Conservation (phyloP, 495 filamentous ascomycete genomes). For the Letharia columbiana region DNA sequence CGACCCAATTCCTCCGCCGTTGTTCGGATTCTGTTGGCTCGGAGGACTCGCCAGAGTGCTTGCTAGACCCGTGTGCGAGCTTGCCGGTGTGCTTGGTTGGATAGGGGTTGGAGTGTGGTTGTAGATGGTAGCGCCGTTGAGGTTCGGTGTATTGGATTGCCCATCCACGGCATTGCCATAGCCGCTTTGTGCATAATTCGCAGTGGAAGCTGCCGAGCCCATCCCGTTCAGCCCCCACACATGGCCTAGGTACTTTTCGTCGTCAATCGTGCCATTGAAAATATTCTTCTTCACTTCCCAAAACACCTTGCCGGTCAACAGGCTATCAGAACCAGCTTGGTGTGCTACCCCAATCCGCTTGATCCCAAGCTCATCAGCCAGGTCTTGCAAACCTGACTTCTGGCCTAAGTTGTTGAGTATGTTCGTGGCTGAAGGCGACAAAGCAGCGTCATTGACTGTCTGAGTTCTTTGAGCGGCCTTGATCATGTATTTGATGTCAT, state of each 20-base stretch:
- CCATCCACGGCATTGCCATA: conserved; percentile 27
- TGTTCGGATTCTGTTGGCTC: conserved; percentile 46
- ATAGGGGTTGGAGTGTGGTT: conserved; percentile 38
- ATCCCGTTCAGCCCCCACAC: conserved; percentile 77
- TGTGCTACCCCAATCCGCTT: conserved; percentile 79
- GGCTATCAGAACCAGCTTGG: conserved; percentile 82
- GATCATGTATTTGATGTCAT: conserved; percentile 96
- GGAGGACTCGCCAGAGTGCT: conserved; percentile 54
- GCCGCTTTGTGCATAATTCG: conserved; percentile 2
- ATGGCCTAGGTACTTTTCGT: conserved; percentile 67
- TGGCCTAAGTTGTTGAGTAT: conserved; percentile 71
- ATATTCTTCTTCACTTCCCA: conserved; percentile 79
- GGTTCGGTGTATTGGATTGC: conserved; percentile 38
- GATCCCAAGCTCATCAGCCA: conserved; percentile 85
- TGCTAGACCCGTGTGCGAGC: conserved; percentile 41
- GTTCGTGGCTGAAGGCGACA: conserved; percentile 52
- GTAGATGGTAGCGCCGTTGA: conserved; percentile 52
- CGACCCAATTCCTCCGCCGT: conserved; percentile 44
- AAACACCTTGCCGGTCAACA: conserved; percentile 88
- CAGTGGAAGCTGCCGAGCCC: conserved; percentile 23
- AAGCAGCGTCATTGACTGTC: conserved; percentile 49
- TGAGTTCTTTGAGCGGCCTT: conserved; percentile 67
- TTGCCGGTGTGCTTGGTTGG: conserved; percentile 67
- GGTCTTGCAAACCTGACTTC: conserved; percentile 83
- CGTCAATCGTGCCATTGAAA: conserved; percentile 69